Conservation (phyloP, 805 yeast genomes). For the Candida boleticola region DNA sequence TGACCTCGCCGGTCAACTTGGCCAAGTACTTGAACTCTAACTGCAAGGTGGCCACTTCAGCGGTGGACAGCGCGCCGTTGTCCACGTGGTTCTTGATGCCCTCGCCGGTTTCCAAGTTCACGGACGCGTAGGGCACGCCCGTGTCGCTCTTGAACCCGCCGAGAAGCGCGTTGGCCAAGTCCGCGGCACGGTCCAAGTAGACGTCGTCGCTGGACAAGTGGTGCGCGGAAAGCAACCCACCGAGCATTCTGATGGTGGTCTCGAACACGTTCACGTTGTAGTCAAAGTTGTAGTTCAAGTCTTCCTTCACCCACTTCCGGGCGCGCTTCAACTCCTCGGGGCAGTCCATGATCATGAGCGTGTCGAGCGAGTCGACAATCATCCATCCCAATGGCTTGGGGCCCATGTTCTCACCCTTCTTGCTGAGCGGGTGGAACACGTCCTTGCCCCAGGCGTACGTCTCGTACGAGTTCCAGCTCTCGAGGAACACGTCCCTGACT, state of each 20-base stretch:
- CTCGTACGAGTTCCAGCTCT: constrained; percentile 76
- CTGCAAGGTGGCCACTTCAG: constrained; percentile 86
- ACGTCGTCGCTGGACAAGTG: constrained; percentile 67
- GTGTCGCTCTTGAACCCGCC: constrained; percentile 65
- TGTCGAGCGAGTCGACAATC: constrained; percentile 83
- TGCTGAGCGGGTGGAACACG: constrained; percentile 66
- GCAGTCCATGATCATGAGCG: constrained; percentile 74
- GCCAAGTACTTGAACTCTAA: constrained; percentile 83
- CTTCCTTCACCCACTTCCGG: constrained; percentile 70
- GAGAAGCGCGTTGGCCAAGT: constrained; percentile 68
- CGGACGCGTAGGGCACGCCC: constrained; percentile 78
- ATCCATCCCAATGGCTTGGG: constrained; percentile 88
- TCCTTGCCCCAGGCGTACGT: constrained; percentile 83
- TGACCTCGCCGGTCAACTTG: constrained; percentile 70
- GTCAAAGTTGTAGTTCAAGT: constrained; percentile 68
- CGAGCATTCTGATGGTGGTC: constrained; percentile 92
- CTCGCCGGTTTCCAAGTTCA: constrained; percentile 63
- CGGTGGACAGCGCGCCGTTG: constrained; percentile 80
- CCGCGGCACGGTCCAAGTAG: constrained; percentile 74
- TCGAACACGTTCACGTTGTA: constrained; percentile 81
- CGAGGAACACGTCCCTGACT: constrained; percentile 66
- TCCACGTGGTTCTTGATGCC: constrained; percentile 64
- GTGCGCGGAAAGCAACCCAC: constrained; percentile 85
- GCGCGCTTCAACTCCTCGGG: constrained; percentile 62
- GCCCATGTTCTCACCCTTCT: constrained; percentile 71